Evolutionary conservation across 768 basidiomycete species (phyloP).

Genomic region (Suillus americanus): DNA sequence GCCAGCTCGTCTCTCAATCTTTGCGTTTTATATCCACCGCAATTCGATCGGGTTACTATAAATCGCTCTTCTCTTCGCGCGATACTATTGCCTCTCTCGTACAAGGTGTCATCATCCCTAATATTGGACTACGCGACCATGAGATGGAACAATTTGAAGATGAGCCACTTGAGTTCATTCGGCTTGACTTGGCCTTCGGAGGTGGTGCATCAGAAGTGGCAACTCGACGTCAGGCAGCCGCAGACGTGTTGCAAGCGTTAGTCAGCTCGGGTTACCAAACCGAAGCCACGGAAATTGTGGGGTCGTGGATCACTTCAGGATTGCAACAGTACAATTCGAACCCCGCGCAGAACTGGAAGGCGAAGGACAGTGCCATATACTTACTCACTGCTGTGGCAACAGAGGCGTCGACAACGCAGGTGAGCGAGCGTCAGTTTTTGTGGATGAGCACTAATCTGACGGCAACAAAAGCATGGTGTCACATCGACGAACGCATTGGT

Average conservation of each 20-base stretch:
- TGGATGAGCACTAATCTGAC: constrained; percentile 2
- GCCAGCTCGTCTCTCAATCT: constrained; percentile 84
- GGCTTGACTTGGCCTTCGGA: constrained; percentile 71
- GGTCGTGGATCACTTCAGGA: constrained; percentile 78
- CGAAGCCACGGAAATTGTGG: constrained; percentile 86
- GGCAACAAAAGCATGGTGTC: constrained; percentile 70
- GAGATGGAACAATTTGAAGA: constrained; percentile 97
- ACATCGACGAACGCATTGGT: constrained; percentile 91
- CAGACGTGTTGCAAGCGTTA: constrained; percentile 91
- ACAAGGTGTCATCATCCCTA: constrained; percentile 92
- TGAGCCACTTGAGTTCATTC: constrained; percentile 93
- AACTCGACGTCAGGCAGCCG: constrained; percentile 90
- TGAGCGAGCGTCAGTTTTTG: constrained; percentile 29
- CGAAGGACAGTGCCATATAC: constrained; percentile 93
- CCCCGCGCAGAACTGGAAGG: constrained; percentile 70
- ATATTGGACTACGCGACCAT: constrained; percentile 82
- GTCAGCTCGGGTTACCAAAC: constrained; percentile 78
- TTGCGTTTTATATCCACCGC: constrained; percentile 90
- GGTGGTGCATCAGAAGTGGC: constrained; percentile 60
- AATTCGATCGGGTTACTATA: constrained; percentile 86
- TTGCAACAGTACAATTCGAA: constrained; percentile 68
- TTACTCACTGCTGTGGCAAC: constrained; percentile 92
- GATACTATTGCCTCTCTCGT: constrained; percentile 82
- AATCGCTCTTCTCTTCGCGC: constrained; percentile 74
- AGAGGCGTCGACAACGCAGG: constrained; percentile 82